Evolutionary conservation across 129 eudicot genomes (phyloP).

Genomic region (Centrapalus pauciflorus): DNA sequence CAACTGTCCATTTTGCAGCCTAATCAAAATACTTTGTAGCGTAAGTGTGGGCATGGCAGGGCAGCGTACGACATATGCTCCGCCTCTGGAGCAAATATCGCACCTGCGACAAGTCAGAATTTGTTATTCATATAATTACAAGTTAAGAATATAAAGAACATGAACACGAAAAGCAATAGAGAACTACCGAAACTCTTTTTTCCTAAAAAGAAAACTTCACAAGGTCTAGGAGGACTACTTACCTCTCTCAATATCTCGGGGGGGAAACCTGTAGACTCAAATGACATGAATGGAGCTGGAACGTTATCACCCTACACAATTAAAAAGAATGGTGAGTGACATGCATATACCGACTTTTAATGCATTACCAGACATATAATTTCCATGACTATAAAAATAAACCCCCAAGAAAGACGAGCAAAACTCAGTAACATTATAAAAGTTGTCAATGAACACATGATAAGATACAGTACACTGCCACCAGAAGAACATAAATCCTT

Average conservation of each 20-base stretch:
- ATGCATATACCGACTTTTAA: background rate
- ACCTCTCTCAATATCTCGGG: constrained; percentile 86
- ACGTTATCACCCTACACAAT: constrained; percentile 81
- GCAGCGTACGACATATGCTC: constrained; percentile 99
- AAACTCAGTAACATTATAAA: constrained; percentile 8
- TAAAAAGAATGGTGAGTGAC: constrained; percentile 3
- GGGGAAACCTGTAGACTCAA: constrained; percentile 88
- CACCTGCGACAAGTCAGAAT: constrained; percentile 91
- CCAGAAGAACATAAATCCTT: background rate
- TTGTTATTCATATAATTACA: constrained; percentile 42
- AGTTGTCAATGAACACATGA: background rate
- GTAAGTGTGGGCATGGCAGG: constrained; percentile 66
- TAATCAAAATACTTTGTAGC: constrained; percentile 66
- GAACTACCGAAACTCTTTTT: background rate
- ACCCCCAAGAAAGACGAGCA: background rate
- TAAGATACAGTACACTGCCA: background rate
- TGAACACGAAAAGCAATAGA: background rate
- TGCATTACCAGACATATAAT: background rate
- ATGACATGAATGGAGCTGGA: constrained; percentile 92
- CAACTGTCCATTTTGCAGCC: constrained; percentile 79
- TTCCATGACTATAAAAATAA: background rate
- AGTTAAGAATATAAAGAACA: background rate
- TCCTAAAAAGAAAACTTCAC: background rate
- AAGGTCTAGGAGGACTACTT: constrained; percentile 24
- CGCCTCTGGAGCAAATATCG: constrained; percentile 99